A percentile compares a stretch with the other conserved stretches of the same genome.
phyloP scores from a whole-genome alignment of 345 rosid genomes.

The Linum trigynum region DNA sequence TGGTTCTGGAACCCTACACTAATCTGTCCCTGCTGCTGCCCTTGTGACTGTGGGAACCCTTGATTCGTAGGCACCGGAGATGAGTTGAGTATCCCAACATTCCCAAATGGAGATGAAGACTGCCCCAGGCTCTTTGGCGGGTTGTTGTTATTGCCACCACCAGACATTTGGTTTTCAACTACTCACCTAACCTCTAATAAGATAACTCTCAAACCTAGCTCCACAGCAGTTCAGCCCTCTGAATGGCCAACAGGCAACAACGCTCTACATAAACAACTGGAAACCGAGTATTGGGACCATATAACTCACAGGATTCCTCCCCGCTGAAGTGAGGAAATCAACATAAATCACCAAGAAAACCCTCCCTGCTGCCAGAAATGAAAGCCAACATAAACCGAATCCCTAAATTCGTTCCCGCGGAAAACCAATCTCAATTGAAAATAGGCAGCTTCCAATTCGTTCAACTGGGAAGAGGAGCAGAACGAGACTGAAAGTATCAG shows the following conservation, averaged over 20 bases:
- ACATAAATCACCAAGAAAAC: background rate
- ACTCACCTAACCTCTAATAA: background rate
- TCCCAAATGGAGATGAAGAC: slow-evolving; percentile 66
- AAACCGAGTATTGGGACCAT: too few relatives aligned
- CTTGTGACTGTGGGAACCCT: slow-evolving; percentile 43
- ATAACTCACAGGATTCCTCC: background rate
- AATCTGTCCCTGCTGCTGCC: slow-evolving; percentile 30
- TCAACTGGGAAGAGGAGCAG: background rate
- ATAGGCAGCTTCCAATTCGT: background rate
- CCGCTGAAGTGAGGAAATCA: background rate
- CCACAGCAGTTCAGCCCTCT: background rate
- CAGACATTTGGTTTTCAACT: slow-evolving; percentile 32
- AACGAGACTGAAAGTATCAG: background rate
- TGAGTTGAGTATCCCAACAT: slow-evolving; percentile 55
- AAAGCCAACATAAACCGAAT: background rate
- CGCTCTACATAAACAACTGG: background rate
- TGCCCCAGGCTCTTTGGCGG: slow-evolving; percentile 54
- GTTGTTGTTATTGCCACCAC: slow-evolving; percentile 33
- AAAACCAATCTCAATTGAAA: background rate
- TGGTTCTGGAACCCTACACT: slow-evolving; percentile 51
- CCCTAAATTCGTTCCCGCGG: background rate
- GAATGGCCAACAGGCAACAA: background rate
- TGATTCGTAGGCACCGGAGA: slow-evolving; percentile 49
- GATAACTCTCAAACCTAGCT: background rate
- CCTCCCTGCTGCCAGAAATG: background rate